These are phyloP conservation scores for Sarocladium brachiariae DNA, from an alignment of 2,329 filamentous ascomycete genomes.

Conservation along the genomic window DNA sequence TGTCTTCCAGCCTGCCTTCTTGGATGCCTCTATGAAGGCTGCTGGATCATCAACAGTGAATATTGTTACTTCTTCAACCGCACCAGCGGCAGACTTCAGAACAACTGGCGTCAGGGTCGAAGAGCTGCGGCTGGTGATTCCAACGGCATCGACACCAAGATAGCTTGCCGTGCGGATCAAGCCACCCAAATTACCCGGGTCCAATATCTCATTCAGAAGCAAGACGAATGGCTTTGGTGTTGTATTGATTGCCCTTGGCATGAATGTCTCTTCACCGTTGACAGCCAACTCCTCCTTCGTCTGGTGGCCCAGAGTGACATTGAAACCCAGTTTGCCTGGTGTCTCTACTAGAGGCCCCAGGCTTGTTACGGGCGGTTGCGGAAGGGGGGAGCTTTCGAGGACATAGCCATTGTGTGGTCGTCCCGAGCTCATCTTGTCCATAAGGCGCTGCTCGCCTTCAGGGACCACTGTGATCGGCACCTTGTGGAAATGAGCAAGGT, in stretches of 20 bases:
- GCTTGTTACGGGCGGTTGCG: constrained; percentile 58
- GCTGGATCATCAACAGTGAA: constrained; percentile 62
- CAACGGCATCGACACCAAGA: constrained; percentile 80
- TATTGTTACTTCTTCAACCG: constrained; percentile 71
- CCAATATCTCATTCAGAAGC: constrained; percentile 68
- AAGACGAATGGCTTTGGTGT: constrained; percentile 61
- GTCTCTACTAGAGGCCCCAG: constrained; percentile 44
- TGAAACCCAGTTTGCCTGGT: constrained; percentile 43
- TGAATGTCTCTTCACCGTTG: constrained; percentile 59
- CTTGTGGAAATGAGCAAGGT: constrained; percentile 39
- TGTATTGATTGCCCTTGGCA: constrained; percentile 22
- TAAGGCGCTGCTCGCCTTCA: constrained; percentile 55
- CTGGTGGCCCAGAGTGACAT: constrained; percentile 57
- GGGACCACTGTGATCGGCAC: constrained; percentile 53
- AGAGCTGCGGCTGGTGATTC: constrained; percentile 65
- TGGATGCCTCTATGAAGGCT: constrained; percentile 63
- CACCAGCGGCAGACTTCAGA: constrained; percentile 83
- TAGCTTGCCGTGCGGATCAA: constrained; percentile 86
- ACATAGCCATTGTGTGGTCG: constrained; percentile 87
- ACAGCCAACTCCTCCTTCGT: constrained; percentile 65
- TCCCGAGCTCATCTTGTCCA: constrained; percentile 77
- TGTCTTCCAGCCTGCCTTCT: constrained; percentile 69
- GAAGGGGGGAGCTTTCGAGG: constrained; percentile 79
- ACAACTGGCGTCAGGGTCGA: constrained; percentile 70
- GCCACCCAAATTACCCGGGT: constrained; percentile 84